These are phyloP conservation scores for Metarhizium robertsii DNA, from an alignment of 2,329 filamentous ascomycete species.

Conservation along the genomic window DNA sequence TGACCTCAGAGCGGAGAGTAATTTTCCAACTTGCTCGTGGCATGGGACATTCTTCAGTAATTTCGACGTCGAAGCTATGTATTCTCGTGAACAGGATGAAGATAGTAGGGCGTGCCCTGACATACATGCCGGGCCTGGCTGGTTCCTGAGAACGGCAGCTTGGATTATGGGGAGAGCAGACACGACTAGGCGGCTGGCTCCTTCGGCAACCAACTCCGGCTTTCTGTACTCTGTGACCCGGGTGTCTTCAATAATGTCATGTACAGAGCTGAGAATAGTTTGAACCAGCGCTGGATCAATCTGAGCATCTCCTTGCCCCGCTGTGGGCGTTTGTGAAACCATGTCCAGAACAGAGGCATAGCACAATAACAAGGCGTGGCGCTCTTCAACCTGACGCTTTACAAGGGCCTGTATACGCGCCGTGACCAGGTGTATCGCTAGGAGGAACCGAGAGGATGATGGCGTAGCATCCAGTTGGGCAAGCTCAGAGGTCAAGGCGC, in stretches of 20 bases:
- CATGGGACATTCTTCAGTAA: slow-evolving; percentile 8
- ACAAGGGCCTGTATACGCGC: slow-evolving; percentile 34
- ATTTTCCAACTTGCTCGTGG: slow-evolving; percentile 8
- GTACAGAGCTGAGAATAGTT: slow-evolving; percentile 18
- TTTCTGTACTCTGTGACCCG: slow-evolving; percentile 40
- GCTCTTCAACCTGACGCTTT: slow-evolving; percentile 54
- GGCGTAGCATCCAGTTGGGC: slow-evolving; percentile 14
- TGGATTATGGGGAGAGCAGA: slow-evolving; percentile 41
- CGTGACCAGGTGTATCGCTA: slow-evolving; percentile 32
- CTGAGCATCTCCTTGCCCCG: slow-evolving; percentile 1
- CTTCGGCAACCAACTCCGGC: slow-evolving; percentile 56
- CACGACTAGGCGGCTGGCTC: slow-evolving; percentile 47
- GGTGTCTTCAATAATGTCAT: slow-evolving; percentile 31
- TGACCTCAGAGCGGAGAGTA: slow-evolving; percentile 18
- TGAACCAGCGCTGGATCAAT: slow-evolving; percentile 16
- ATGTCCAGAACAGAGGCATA: slow-evolving; percentile 49
- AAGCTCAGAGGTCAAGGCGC: slow-evolving; percentile 40
- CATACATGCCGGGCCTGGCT: slow-evolving; percentile 5
- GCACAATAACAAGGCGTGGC: slow-evolving; percentile 56
- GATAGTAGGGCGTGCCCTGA: slow-evolving; percentile 18
- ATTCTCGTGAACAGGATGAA: slow-evolving; percentile 9
- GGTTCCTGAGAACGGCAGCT: slow-evolving; percentile 16
- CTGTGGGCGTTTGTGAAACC: slow-evolving; percentile 25
- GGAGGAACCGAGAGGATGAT: slow-evolving; percentile 18
- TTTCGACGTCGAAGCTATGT: slow-evolving; percentile 12